Conservation (phyloP, 2,329 filamentous ascomycete species). For the Penicillium sp. region DNA sequence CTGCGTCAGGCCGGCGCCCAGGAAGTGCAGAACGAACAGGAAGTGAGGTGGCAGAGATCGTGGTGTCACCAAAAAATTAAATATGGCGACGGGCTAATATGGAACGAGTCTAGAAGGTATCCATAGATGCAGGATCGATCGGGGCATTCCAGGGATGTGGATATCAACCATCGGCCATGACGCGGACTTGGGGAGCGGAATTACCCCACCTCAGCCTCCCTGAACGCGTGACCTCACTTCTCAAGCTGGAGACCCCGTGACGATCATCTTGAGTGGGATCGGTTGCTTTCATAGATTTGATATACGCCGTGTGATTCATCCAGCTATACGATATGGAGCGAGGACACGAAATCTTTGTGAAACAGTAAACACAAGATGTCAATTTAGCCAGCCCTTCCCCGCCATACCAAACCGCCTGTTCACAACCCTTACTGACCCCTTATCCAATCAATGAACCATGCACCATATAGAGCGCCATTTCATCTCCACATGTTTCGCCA, state of each 20-base stretch:
- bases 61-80: neutral
- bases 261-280: neutral
- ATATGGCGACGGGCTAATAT: neutral
- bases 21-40: neutral
- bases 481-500: neutral
- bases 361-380: neutral
- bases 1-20: neutral
- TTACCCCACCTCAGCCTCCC: slow-evolving; percentile 9
- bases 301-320: neutral
- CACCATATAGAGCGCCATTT: slow-evolving; percentile 5
- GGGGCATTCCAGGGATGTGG: slow-evolving; percentile 4
- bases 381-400: neutral
- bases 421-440: neutral
- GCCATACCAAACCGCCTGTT: neutral
- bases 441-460: neutral
- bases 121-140: neutral
- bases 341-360: neutral
- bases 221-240: slow-evolving; percentile 2
- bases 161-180: neutral
- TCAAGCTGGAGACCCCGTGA: neutral
- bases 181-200: neutral
- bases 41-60: neutral
- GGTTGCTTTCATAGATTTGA: neutral
- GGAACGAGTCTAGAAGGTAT: neutral
- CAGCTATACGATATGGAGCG: too few relatives aligned